phyloP scores from a whole-genome alignment of 1,284 basidiomycete species.

The Pascua sp. region DNA sequence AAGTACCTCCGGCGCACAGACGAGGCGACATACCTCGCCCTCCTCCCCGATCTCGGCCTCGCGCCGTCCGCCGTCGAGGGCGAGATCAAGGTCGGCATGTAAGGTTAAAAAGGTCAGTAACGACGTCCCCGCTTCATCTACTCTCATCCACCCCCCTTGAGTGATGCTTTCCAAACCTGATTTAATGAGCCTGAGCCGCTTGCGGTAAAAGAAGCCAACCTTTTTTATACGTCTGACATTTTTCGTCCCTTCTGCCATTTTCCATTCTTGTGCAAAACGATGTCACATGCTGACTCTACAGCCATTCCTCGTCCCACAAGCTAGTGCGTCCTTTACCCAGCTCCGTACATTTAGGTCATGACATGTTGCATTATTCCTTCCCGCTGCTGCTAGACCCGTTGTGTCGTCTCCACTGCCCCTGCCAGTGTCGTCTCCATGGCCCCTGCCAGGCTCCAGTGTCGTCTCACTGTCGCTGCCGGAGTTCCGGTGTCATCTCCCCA shows the following conservation, averaged over 20 bases:
- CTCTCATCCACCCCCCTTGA: slow-evolving; percentile 1
- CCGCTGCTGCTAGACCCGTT: too few relatives aligned
- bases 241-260: neutral
- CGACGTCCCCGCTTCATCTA: neutral
- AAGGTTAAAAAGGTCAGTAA: slow-evolving; percentile 9
- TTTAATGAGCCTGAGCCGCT: slow-evolving; percentile 49
- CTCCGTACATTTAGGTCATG: too few relatives aligned
- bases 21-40: slow-evolving; percentile 66
- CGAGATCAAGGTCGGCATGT: slow-evolving; percentile 62
- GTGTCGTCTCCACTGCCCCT: too few relatives aligned
- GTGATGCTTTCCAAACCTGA: slow-evolving; percentile 49
- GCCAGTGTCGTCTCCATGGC: too few relatives aligned
- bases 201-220: slow-evolving; percentile 28
- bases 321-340: too few relatives aligned
- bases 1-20: slow-evolving; percentile 70
- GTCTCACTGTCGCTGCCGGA: too few relatives aligned
- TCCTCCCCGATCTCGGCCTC: slow-evolving; percentile 72
- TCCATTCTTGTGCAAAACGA: too few relatives aligned
- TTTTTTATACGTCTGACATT: slow-evolving; percentile 20
- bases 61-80: slow-evolving; percentile 80
- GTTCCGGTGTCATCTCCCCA: too few relatives aligned
- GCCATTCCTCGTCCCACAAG: too few relatives aligned
- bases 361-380: too few relatives aligned
- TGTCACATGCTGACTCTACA: too few relatives aligned
- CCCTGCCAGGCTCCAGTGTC: too few relatives aligned